Evolutionary conservation across 192 early-diverging fungal species (phyloP).

Genomic region (Podila clonocystis): DNA sequence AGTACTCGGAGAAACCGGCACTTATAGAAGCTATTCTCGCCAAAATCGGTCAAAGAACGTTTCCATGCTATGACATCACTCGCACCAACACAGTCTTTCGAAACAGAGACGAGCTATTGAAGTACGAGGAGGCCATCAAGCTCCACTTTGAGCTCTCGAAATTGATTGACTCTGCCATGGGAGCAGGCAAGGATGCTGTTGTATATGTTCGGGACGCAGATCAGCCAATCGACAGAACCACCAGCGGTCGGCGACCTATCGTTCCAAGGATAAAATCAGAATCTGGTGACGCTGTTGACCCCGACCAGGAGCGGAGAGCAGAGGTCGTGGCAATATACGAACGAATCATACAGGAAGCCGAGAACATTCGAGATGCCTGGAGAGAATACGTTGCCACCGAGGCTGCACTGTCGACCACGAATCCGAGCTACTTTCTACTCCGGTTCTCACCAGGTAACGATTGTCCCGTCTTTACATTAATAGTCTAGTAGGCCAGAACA

Average conservation of each 20-base stretch:
- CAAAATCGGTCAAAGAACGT: conserved; percentile 49
- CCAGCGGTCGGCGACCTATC: not conserved
- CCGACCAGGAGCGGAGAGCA: conserved; percentile 18
- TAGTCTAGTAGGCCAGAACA: no score
- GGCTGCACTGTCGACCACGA: conserved; percentile 13
- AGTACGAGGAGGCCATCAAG: conserved; percentile 57
- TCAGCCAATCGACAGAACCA: not conserved
- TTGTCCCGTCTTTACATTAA: no score
- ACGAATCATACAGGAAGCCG: conserved; percentile 40
- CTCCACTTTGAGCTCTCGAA: conserved; percentile 34
- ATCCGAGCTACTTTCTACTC: conserved; percentile 33
- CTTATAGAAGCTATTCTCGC: conserved; percentile 55
- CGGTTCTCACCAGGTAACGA: conserved; percentile 39
- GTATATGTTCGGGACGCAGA: conserved; percentile 35
- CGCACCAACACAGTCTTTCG: conserved; percentile 46
- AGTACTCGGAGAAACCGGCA: conserved; percentile 19
- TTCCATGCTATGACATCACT: conserved; percentile 50
- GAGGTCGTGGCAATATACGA: conserved; percentile 46
- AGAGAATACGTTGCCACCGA: conserved; percentile 33
- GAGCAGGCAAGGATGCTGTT: conserved; percentile 10
- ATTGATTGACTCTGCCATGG: conserved; percentile 32
- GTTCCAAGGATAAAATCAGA: not conserved
- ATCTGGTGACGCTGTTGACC: conserved; percentile 4
- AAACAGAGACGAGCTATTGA: conserved; percentile 40
- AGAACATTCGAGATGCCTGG: conserved; percentile 27